Conservation (phyloP, 305 asterid species). For the Fraxinus xanthoxyloides region DNA sequence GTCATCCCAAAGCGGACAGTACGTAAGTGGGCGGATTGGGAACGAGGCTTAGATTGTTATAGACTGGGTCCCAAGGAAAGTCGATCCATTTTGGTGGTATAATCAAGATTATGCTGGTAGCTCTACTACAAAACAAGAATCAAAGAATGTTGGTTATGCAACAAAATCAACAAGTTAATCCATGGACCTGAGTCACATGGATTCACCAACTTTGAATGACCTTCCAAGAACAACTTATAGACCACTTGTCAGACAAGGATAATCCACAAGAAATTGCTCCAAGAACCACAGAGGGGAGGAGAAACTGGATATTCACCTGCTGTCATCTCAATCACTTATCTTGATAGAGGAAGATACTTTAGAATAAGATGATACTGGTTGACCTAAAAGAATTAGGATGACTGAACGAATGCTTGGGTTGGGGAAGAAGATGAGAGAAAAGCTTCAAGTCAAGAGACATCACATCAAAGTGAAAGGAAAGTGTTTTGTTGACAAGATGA, state of each 20-base stretch:
- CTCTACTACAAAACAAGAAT: constrained; percentile 38
- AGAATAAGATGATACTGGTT: constrained; percentile 51
- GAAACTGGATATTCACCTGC: constrained; percentile 4
- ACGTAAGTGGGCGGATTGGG: no score
- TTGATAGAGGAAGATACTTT: constrained; percentile 35
- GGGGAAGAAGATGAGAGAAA: constrained; percentile 84
- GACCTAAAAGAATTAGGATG: constrained; percentile 52
- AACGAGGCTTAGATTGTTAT: no score
- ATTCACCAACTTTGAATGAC: constrained; percentile 20
- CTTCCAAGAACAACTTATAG: constrained; percentile 36
- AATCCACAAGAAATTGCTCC: constrained; percentile 31
- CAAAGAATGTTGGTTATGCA: constrained; percentile 19
- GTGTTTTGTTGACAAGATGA: constrained; percentile 72
- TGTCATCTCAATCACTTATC: constrained; percentile 34
- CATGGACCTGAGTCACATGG: constrained; percentile 30
- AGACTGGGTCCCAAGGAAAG: constrained; percentile 38
- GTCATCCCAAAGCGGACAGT: no score
- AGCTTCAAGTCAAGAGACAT: constrained; percentile 79
- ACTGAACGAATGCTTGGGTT: constrained; percentile 71
- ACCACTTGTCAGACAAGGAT: constrained; percentile 46
- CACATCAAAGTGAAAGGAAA: constrained; percentile 76
- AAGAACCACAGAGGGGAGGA: constrained; percentile 21
- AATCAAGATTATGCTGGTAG: constrained; percentile 46
- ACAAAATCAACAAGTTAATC: constrained; percentile 29
- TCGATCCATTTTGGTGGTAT: constrained; percentile 79